Conservation (phyloP, 2,329 filamentous ascomycete species). For the Zasmidium citrigriseum region DNA sequence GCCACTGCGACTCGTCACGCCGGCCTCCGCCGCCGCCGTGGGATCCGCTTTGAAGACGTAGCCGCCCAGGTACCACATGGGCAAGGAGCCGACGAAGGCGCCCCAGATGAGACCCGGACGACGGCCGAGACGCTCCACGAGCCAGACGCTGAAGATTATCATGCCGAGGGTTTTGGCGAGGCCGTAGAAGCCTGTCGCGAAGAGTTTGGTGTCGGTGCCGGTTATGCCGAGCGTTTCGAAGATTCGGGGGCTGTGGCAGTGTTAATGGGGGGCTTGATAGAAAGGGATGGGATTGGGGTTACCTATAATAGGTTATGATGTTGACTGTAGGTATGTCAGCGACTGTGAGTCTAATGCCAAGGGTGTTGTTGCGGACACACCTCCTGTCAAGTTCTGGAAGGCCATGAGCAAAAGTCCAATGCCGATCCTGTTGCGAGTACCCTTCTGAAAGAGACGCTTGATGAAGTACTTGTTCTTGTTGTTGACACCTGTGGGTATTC, state of each 20-base stretch:
- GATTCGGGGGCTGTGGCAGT: slow-evolving; percentile 32
- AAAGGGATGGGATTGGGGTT: slow-evolving; percentile 17
- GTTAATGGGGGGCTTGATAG: background rate
- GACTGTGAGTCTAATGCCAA: background rate
- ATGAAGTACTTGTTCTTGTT: slow-evolving; percentile 38
- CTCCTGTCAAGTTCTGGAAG: slow-evolving; percentile 38
- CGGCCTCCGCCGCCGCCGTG: slow-evolving; percentile 46
- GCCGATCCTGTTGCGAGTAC: slow-evolving; percentile 41
- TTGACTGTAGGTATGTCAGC: slow-evolving; percentile 20
- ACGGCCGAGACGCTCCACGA: slow-evolving; percentile 43
- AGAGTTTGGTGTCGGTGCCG: slow-evolving; percentile 41
- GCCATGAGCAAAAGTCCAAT: slow-evolving; percentile 43
- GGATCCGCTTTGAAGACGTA: slow-evolving; percentile 57
- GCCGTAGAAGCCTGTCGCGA: slow-evolving; percentile 57
- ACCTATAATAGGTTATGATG: slow-evolving; percentile 36
- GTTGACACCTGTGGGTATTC: slow-evolving; percentile 15
- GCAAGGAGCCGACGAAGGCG: slow-evolving; percentile 50
- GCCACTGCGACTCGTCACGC: slow-evolving; percentile 45
- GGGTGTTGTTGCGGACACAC: background rate
- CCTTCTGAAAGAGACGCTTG: slow-evolving; percentile 41
- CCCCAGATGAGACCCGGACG: slow-evolving; percentile 50
- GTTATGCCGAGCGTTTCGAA: slow-evolving; percentile 49
- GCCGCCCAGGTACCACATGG: slow-evolving; percentile 53
- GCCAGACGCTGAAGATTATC: slow-evolving; percentile 41
- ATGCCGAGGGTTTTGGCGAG: slow-evolving; percentile 40